A percentile compares a stretch with the other conserved stretches of the same genome.
Evolutionary conservation across 768 basidiomycete species (phyloP).

Genomic region (Tephrocybe sp.): DNA sequence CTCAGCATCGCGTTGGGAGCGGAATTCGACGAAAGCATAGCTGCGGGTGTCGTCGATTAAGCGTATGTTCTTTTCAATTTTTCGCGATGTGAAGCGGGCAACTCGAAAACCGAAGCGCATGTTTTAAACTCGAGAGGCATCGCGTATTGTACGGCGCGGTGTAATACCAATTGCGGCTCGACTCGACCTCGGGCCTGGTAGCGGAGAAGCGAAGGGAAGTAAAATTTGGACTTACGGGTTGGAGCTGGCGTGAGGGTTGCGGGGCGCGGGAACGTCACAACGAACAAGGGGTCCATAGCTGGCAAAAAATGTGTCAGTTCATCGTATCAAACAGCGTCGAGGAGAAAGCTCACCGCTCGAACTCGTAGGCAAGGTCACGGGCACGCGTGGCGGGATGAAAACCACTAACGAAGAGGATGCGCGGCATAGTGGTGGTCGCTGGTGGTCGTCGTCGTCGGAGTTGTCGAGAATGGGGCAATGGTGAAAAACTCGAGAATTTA

Average conservation of each 20-base stretch:
- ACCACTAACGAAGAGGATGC: constrained; percentile 85
- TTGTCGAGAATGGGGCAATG: constrained; percentile 18
- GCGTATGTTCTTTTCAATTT: constrained; percentile 44
- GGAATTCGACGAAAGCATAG: constrained; percentile 87
- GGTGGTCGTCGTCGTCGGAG: constrained; percentile 22
- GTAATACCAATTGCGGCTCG: constrained; percentile 21
- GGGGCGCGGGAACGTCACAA: constrained; percentile 87
- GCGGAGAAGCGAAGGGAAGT: constrained; percentile 20
- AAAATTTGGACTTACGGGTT: constrained; percentile 75
- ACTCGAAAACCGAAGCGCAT: constrained; percentile 14
- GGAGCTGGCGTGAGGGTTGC: constrained; percentile 68
- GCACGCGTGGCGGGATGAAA: constrained; percentile 83
- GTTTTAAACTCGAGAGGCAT: constrained; percentile 5
- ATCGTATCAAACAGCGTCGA: neutral
- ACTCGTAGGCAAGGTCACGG: constrained; percentile 80
- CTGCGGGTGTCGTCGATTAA: constrained; percentile 59
- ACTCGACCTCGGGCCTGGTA: constrained; percentile 29
- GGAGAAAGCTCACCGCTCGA: constrained; percentile 60
- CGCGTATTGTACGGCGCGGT: constrained; percentile 9
- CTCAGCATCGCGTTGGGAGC: constrained; percentile 73
- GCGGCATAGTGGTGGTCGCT: constrained; percentile 65
- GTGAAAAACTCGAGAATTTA: constrained; percentile 15
- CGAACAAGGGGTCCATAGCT: constrained; percentile 83
- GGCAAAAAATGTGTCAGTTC: neutral
- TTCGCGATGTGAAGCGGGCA: constrained; percentile 31